Evolutionary conservation across 495 filamentous ascomycete species (phyloP).

Genomic region (Friedmanniomyces endolithicus): DNA sequence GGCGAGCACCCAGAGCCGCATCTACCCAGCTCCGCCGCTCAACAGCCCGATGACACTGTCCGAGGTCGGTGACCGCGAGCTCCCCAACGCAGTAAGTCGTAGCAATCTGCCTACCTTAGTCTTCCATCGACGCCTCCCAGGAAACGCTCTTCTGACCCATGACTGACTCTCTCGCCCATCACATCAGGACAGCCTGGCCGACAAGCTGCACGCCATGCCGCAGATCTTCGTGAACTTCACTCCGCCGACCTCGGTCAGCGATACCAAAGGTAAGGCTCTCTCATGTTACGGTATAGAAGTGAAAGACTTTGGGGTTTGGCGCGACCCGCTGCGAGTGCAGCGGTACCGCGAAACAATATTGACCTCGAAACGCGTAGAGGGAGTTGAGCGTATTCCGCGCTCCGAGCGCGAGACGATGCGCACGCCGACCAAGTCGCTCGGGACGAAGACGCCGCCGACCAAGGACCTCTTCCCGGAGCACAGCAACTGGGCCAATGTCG

Average conservation of each 20-base stretch:
- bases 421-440: background rate
- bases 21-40: constrained; percentile 17
- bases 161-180: background rate
- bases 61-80: background rate
- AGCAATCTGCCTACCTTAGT: background rate
- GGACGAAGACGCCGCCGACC: background rate
- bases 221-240: background rate
- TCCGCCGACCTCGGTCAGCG: background rate
- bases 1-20: background rate
- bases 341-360: background rate
- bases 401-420: no score
- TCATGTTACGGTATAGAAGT: background rate
- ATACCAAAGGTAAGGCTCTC: constrained; percentile 1
- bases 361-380: background rate
- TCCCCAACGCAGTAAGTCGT: background rate
- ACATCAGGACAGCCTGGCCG: background rate
- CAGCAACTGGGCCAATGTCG: constrained; percentile 13
- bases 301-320: background rate
- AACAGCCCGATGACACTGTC: constrained; percentile 17
- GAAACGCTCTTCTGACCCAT: background rate
- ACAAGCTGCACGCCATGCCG: background rate
- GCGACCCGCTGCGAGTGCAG: background rate
- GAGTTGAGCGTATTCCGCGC: background rate
- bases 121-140: background rate
- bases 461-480: constrained; percentile 10